phyloP scores from a whole-genome alignment of 169 alveolate species.

The Plasmodium yoelii region DNA sequence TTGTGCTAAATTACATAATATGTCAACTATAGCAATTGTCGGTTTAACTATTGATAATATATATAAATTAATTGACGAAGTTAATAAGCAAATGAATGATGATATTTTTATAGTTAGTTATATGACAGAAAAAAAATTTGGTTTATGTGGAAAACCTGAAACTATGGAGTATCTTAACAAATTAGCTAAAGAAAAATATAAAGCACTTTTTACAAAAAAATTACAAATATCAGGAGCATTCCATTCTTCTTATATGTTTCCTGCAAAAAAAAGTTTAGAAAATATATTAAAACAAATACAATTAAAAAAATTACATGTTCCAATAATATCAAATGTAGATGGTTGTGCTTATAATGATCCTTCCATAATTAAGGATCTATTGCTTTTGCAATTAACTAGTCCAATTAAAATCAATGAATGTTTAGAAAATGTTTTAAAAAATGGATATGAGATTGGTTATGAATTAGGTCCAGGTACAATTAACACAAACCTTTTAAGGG shows the following conservation, averaged over 20 bases:
- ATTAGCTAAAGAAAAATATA: constrained; percentile 73
- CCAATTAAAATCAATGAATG: constrained; percentile 76
- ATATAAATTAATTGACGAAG: constrained; percentile 56
- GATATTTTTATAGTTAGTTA: constrained; percentile 74
- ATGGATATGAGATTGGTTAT: constrained; percentile 76
- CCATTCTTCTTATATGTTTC: constrained; percentile 78
- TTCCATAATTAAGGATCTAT: constrained; percentile 56
- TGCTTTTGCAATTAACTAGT: constrained; percentile 78
- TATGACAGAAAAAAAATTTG: constrained; percentile 74
- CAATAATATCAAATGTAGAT: constrained; percentile 81
- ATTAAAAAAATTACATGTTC: constrained; percentile 68
- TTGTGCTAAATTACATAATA: constrained; percentile 67
- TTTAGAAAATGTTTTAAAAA: constrained; percentile 51
- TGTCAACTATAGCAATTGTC: constrained; percentile 77
- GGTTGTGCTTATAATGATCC: constrained; percentile 80
- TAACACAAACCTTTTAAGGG: constrained; percentile 71
- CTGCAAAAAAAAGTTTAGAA: constrained; percentile 77
- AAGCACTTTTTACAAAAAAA: constrained; percentile 60
- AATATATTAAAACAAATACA: constrained; percentile 40
- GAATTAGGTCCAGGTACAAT: constrained; percentile 81
- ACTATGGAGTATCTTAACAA: constrained; percentile 68
- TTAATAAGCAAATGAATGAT: constrained; percentile 53
- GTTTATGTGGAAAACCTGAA: constrained; percentile 69
- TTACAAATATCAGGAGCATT: constrained; percentile 80
- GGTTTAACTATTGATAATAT: constrained; percentile 78